These are phyloP conservation scores for Phytophthora aleatoria DNA, from an alignment of 352 stramenopile genomes.

Conservation along the genomic window DNA sequence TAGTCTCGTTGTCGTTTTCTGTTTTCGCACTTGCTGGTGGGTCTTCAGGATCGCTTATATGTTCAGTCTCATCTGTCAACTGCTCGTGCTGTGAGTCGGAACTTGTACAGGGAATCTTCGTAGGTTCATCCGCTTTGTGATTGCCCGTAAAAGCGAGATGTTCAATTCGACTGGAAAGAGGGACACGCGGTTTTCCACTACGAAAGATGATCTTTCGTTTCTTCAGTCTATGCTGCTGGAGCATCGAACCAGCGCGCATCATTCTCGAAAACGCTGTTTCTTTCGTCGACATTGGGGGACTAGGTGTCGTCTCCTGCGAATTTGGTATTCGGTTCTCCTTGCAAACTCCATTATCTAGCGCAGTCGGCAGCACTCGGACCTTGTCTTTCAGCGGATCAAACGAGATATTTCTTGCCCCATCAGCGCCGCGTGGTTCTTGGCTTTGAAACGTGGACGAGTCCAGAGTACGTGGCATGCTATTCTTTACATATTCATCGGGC, in stretches of 20 bases:
- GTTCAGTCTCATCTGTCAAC: conserved; percentile 8
- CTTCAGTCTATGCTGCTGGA: conserved; percentile 62
- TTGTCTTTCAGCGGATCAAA: conserved; percentile 54
- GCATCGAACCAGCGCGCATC: conserved; percentile 68
- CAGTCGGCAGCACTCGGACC: conserved; percentile 8
- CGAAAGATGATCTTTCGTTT: conserved; percentile 42
- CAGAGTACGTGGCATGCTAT: conserved; percentile 10
- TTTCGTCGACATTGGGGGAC: conserved; percentile 20
- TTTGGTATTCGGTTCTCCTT: conserved; percentile 77
- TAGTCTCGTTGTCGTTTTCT: conserved; percentile 3
- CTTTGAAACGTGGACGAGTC: conserved; percentile 49
- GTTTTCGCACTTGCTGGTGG: not conserved
- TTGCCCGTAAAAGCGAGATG: conserved; percentile 27
- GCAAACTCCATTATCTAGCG: conserved; percentile 3
- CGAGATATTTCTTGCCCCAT: conserved; percentile 55
- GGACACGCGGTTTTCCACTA: conserved; percentile 17
- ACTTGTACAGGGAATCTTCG: not conserved
- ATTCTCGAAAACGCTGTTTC: conserved; percentile 86
- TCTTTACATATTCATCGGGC: conserved; percentile 35
- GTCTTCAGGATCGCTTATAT: conserved; percentile 9
- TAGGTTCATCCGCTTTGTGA: conserved; percentile 1
- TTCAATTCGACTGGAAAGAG: conserved; percentile 30
- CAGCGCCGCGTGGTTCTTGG: conserved; percentile 51
- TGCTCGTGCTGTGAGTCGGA: conserved; percentile 3
- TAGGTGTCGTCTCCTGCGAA: conserved; percentile 45